A percentile compares a stretch with the other conserved stretches of the same genome.
These are phyloP conservation scores for Parsonsia alboflavescens DNA, from an alignment of 257 asterid genomes.

Conservation along the genomic window DNA sequence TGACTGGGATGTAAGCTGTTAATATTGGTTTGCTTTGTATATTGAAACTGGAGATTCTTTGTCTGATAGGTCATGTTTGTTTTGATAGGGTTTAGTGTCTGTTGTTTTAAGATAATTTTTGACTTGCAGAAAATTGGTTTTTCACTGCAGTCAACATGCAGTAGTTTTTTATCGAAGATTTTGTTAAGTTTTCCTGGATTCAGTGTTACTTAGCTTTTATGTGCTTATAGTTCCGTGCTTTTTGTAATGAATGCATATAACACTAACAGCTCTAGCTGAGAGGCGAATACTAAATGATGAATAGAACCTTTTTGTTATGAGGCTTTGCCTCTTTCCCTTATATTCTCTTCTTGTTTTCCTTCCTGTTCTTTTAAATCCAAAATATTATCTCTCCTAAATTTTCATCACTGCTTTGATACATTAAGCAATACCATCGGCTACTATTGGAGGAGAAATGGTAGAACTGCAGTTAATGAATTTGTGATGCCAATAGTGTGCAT, in stretches of 20 bases:
- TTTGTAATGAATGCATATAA: background rate
- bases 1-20: slow-evolving; percentile 83
- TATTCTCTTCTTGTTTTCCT: background rate
- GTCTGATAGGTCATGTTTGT: background rate
- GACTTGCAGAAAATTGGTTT: no score
- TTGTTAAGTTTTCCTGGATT: background rate
- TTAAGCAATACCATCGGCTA: background rate
- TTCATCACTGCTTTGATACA: background rate
- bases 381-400: background rate
- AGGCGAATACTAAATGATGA: background rate
- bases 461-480: background rate
- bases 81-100: no score
- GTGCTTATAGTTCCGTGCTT: background rate
- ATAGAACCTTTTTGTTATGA: background rate
- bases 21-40: background rate
- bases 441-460: background rate
- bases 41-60: background rate
- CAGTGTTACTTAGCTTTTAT: background rate
- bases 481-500: background rate
- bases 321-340: background rate
- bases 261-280: background rate
- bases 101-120: no score
- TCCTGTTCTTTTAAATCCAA: background rate
- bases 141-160: no score
- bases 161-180: background rate